These are phyloP conservation scores for Exophiala sp. DNA, from an alignment of 2,329 filamentous ascomycete species.

Conservation along the genomic window DNA sequence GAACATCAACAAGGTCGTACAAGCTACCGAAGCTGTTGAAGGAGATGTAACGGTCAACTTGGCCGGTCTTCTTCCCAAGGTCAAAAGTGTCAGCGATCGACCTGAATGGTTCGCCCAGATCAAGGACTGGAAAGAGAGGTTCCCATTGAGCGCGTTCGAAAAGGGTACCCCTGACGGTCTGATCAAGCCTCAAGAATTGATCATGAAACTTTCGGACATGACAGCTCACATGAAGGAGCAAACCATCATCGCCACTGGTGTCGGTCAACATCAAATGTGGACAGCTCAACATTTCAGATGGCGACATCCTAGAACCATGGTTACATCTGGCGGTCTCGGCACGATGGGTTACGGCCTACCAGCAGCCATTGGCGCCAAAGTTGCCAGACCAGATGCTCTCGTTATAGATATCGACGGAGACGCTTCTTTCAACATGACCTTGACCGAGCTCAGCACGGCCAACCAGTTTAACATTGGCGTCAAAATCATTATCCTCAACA, in stretches of 20 bases:
- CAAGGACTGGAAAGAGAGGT: slow-evolving; percentile 82
- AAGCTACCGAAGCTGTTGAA: slow-evolving; percentile 92
- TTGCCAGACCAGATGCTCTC: slow-evolving; percentile 72
- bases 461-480: slow-evolving; percentile 95
- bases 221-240: slow-evolving; percentile 75
- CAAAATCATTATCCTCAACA: slow-evolving; percentile 93
- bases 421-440: slow-evolving; percentile 98
- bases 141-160: slow-evolving; percentile 81
- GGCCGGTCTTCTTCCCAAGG: slow-evolving; percentile 66
- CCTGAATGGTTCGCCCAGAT: slow-evolving; percentile 89
- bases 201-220: slow-evolving; percentile 83
- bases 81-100: slow-evolving; percentile 64
- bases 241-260: slow-evolving; percentile 87
- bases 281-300: slow-evolving; percentile 94
- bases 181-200: slow-evolving; percentile 93
- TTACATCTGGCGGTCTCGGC: slow-evolving; percentile 91
- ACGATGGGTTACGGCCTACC: slow-evolving; percentile 97
- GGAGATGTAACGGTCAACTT: slow-evolving; percentile 85
- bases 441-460: slow-evolving; percentile 90
- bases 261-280: slow-evolving; percentile 99
- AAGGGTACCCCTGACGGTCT: slow-evolving; percentile 68
- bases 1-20: slow-evolving; percentile 99
- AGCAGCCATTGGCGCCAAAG: slow-evolving; percentile 92
- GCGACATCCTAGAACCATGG: slow-evolving; percentile 86
- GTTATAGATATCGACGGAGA: slow-evolving; percentile 97